These are phyloP conservation scores for Polygonum maritimum DNA, from an alignment of 148 eudicot genomes.

Conservation along the genomic window DNA sequence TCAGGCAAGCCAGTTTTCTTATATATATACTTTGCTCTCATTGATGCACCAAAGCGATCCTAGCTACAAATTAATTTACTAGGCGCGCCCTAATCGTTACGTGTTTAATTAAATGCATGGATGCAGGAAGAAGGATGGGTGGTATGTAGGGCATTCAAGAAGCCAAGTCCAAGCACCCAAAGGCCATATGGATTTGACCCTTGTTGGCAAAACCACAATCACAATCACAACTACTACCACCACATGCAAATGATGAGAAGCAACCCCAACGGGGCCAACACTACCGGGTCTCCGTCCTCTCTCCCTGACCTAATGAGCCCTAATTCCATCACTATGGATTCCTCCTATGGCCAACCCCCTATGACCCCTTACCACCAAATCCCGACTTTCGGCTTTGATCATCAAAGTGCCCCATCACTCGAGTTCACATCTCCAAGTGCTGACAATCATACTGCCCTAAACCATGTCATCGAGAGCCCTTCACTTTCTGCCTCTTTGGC, in stretches of 20 bases:
- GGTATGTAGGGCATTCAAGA: slow-evolving; percentile 90
- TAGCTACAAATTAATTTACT: not conserved
- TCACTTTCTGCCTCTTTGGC: not conserved
- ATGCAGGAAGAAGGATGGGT: slow-evolving; percentile 98
- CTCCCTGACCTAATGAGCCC: slow-evolving; percentile 21
- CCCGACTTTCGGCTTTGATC: not conserved
- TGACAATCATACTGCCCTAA: not conserved
- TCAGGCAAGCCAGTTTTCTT: slow-evolving; percentile 36
- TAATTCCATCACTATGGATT: not conserved
- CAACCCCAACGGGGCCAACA: not conserved
- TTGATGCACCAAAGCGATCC: too few relatives aligned
- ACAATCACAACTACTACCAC: not conserved
- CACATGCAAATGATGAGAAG: slow-evolving; percentile 1
- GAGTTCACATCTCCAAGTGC: not conserved
- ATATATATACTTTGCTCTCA: too few relatives aligned
- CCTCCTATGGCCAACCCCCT: not conserved
- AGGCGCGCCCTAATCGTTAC: too few relatives aligned
- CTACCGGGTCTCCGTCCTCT: slow-evolving; percentile 19
- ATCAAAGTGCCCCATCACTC: not conserved
- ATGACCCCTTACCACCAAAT: not conserved
- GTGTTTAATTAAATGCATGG: not conserved
- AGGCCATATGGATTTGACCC: slow-evolving; percentile 41
- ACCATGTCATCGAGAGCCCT: not conserved
- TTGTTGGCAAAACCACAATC: slow-evolving; percentile 18
- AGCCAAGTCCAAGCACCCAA: slow-evolving; percentile 48